phyloP scores from a whole-genome alignment of 176 grass and related monocot species.

The Dendrocalamus sinicus region DNA sequence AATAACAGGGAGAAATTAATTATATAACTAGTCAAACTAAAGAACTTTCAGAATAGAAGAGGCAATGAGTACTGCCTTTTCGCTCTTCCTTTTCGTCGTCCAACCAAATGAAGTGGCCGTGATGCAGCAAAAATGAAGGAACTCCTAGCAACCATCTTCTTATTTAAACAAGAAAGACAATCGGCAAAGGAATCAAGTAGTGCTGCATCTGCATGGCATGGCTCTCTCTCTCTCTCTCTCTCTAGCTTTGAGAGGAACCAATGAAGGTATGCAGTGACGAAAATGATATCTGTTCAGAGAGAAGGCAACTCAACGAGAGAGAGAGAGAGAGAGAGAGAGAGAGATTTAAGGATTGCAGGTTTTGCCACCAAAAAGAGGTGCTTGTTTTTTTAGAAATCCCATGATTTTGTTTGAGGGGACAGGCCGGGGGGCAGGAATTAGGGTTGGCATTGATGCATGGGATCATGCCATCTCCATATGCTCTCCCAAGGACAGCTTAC shows the following conservation, averaged over 20 bases:
- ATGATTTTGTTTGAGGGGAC: constrained; percentile 88
- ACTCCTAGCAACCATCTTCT: neutral
- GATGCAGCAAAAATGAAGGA: constrained; percentile 42
- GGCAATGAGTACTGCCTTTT: constrained; percentile 39
- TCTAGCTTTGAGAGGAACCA: constrained; percentile 31
- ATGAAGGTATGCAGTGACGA: constrained; percentile 32
- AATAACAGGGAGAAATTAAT: neutral
- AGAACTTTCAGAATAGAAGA: neutral
- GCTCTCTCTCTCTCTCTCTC: no score
- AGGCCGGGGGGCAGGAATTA: constrained; percentile 64
- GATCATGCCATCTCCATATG: constrained; percentile 51
- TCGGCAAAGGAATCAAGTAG: constrained; percentile 25
- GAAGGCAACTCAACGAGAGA: constrained; percentile 50
- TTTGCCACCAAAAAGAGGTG: constrained; percentile 55
- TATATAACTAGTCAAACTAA: constrained; percentile 23
- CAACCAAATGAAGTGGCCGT: constrained; percentile 45
- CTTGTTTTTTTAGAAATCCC: constrained; percentile 65
- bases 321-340: constrained; percentile 19
- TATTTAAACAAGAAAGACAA: constrained; percentile 30
- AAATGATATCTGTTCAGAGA: constrained; percentile 60
- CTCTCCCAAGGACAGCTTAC: constrained; percentile 60
- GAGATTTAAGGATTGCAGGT: constrained; percentile 35
- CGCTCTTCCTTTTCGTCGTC: constrained; percentile 14
- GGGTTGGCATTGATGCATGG: constrained; percentile 63
- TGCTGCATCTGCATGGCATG: constrained; percentile 21